Base-by-base conservation (phyloP, 768 basidiomycete species). In the Galerina sulciceps region DNA sequence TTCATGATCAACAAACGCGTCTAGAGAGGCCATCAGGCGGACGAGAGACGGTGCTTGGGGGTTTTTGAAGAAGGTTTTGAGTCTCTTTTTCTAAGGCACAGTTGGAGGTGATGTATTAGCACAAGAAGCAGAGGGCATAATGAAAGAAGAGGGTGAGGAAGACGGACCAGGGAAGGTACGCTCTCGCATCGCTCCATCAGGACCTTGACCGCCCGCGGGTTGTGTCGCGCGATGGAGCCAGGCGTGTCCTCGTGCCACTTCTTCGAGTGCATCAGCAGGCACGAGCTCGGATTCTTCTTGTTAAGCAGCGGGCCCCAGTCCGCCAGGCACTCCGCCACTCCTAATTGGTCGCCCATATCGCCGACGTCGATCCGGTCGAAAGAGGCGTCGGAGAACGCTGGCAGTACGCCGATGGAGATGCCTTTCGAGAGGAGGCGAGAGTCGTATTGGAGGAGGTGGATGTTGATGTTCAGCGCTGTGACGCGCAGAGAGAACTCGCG, bases 391-490 rank as follows among this genome's bases (percentile, higher is more conserved):
- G 67, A 55, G 44, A 79, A 79, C 3, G 73, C 69, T 6, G 75
- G 77, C 9, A 80, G 62, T 36, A 71, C 70, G 10, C 75, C 75
- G 20, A 72, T 69, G 17, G 73, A 70, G n/a, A 85, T 75, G 0
- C 69, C 73, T 48, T 73, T 73, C 0, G 81, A 74, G 20, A 85
- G 75, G 11, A 73, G 55, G 34, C 71, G 69, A 5, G 82, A 74
- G 54, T 85, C 79, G 40, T 69, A 73, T 59, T 77, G 76, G 1
- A 76, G 74, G n/a, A 79, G 62, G 57, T 78, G 72, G 51, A 79
- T 68, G 46, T 72, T 74, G 55, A 79, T 63, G 23, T 71, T 55
- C 47, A 76, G 70, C 38, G 73, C 67, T 60, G 72, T 75, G 45
- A 78, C 67, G 10, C 78, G 73, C 17, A 58, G 48, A 8, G 73